Evolutionary conservation across 2,329 filamentous ascomycete species (phyloP).

Genomic region (Fusarium pseudocircinatum): DNA sequence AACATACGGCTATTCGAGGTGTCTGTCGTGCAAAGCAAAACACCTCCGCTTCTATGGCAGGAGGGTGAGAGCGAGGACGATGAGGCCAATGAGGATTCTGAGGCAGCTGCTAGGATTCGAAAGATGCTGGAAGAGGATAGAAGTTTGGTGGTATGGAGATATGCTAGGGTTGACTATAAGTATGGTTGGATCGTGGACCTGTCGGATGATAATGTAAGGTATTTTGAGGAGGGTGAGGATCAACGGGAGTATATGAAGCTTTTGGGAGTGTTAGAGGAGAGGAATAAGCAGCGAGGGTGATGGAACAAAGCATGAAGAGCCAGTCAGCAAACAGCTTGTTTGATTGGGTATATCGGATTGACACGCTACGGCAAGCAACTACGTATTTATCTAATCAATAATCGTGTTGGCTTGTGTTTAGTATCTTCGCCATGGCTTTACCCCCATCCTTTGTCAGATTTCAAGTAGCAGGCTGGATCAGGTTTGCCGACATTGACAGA

Average conservation of each 20-base stretch:
- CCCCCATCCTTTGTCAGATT: accelerated
- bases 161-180: neutral
- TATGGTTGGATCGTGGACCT: neutral
- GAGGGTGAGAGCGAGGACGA: neutral
- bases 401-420: accelerated
- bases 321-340: no score
- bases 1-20: neutral
- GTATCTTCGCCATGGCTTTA: neutral
- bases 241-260: neutral
- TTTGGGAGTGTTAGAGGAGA: neutral
- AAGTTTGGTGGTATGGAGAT: neutral
- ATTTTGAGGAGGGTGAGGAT: neutral
- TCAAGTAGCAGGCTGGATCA: neutral
- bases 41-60: neutral
- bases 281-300: accelerated
- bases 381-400: accelerated
- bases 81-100: neutral
- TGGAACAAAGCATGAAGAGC: neutral
- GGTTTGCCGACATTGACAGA: accelerated
- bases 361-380: accelerated
- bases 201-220: neutral
- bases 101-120: neutral
- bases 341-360: accelerated
- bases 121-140: neutral
- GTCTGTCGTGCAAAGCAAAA: neutral